Percentiles rank a stretch among this genome's conserved stretches.
Conservation (phyloP, 2,329 filamentous ascomycete genomes). For the Tolypocladium endophyticum region DNA sequence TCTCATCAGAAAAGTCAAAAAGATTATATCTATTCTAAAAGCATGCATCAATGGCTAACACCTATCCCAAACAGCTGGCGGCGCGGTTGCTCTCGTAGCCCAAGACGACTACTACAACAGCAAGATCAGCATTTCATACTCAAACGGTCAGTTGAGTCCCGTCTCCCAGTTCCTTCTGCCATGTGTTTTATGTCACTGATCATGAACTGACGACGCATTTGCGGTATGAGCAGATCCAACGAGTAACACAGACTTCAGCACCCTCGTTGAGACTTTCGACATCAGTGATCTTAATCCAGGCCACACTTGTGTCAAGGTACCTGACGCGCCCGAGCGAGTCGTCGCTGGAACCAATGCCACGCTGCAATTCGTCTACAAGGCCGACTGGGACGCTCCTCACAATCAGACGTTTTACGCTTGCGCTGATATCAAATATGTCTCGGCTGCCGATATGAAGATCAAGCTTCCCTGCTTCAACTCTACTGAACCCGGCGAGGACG, state of each 20-base stretch:
- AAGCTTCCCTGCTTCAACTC: conserved; percentile 32
- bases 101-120: conserved; percentile 42
- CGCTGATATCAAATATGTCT: conserved; percentile 34
- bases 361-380: conserved; percentile 35
- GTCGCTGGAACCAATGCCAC: conserved; percentile 33
- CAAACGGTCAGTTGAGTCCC: conserved; percentile 25
- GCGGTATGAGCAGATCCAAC: conserved; percentile 21
- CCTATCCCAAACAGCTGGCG: conserved; percentile 25
- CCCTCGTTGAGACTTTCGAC: conserved; percentile 20
- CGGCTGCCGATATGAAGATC: conserved; percentile 18
- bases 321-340: conserved; percentile 20
- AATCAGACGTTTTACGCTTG: conserved; percentile 39
- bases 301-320: conserved; percentile 32
- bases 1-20: not conserved
- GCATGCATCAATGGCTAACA: not conserved
- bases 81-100: conserved; percentile 37
- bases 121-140: conserved; percentile 38
- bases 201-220: not conserved
- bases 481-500: conserved; percentile 18
- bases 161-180: too few species aligned
- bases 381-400: conserved; percentile 29
- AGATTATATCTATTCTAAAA: not conserved
- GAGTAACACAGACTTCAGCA: conserved; percentile 27
- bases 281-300: conserved; percentile 32
- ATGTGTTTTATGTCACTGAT: not conserved